phyloP scores from a whole-genome alignment of 2,329 filamentous ascomycete genomes.

The Aspergillus ustus region DNA sequence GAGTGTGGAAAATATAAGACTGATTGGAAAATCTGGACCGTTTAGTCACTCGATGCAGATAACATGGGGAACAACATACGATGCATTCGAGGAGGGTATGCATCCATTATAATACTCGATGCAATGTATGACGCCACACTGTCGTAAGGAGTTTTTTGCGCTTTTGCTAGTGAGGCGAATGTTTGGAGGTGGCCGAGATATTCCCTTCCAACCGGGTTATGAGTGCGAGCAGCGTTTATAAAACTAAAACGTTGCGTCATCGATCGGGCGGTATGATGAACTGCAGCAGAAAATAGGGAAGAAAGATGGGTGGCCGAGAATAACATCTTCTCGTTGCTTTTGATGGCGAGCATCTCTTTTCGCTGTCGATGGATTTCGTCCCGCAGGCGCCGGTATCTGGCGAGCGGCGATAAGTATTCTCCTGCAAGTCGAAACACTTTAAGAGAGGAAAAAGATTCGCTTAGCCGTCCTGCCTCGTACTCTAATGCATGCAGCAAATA shows the following conservation, averaged over 20 bases:
- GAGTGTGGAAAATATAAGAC: conserved; percentile 3
- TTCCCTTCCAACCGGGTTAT: conserved; percentile 9
- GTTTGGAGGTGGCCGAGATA: conserved; percentile 14
- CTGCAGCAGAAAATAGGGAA: conserved; percentile 5
- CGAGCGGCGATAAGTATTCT: conserved; percentile 13
- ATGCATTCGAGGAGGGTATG: conserved; percentile 17
- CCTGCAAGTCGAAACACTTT: conserved; percentile 16
- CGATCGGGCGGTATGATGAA: conserved; percentile 4
- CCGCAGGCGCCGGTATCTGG: conserved; percentile 12
- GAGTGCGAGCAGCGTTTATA: conserved; percentile 3
- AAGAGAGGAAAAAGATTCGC: conserved; percentile 8
- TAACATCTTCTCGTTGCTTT: not conserved
- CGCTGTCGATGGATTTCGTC: conserved; percentile 11
- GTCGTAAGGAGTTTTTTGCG: conserved; percentile 11
- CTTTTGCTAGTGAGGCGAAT: conserved; percentile 10
- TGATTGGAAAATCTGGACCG: conserved; percentile 10
- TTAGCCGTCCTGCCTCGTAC: not conserved
- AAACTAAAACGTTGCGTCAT: conserved; percentile 9
- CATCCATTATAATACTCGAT: conserved; percentile 18
- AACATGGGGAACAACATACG: conserved; percentile 9
- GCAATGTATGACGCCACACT: conserved; percentile 16
- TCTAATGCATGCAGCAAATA: too few species aligned
- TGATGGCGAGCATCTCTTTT: not conserved
- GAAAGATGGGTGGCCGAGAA: conserved; percentile 10
- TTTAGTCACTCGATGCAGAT: not conserved